Conservation (phyloP, 2,329 filamentous ascomycete genomes). For the Ceratocystis diversiconidia region DNA sequence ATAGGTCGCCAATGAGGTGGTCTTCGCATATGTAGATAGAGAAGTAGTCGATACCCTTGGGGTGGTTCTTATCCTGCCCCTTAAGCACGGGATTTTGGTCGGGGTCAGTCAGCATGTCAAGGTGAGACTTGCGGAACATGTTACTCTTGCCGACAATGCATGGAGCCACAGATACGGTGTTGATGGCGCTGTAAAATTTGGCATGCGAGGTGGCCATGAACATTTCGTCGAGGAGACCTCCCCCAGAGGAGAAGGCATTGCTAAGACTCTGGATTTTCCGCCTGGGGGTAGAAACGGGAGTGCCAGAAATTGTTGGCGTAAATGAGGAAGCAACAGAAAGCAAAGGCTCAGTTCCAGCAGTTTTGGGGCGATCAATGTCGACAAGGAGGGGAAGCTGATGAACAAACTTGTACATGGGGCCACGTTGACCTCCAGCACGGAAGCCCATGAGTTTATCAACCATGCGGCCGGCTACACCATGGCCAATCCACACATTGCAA, state of each 20-base stretch:
- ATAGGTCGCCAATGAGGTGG: constrained; percentile 80
- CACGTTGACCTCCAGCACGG: constrained; percentile 32
- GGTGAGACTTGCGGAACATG: constrained; percentile 90
- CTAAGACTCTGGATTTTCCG: constrained; percentile 20
- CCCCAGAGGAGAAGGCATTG: constrained; percentile 35
- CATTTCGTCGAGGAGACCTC: constrained; percentile 80
- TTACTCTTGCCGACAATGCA: constrained; percentile 95
- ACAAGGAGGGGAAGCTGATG: constrained; percentile 84
- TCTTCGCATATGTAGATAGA: constrained; percentile 96
- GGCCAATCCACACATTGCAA: constrained; percentile 87
- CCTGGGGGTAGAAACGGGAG: not conserved
- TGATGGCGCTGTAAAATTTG: constrained; percentile 97
- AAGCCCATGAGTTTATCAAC: constrained; percentile 73
- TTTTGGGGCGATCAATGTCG: constrained; percentile 39
- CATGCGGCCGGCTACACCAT: constrained; percentile 69
- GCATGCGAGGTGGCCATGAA: constrained; percentile 90
- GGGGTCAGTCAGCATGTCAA: constrained; percentile 55
- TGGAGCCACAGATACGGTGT: constrained; percentile 76
- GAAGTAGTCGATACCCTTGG: constrained; percentile 75
- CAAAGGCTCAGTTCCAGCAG: constrained; percentile 17
- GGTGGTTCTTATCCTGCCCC: constrained; percentile 24
- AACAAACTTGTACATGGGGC: constrained; percentile 67
- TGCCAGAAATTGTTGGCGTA: not conserved
- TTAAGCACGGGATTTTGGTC: constrained; percentile 30
- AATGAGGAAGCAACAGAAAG: constrained; percentile 11